A percentile compares a stretch with the other conserved stretches of the same genome.
phyloP scores from a whole-genome alignment of 2,329 filamentous ascomycete species.

The Botryosphaeria agaves region DNA sequence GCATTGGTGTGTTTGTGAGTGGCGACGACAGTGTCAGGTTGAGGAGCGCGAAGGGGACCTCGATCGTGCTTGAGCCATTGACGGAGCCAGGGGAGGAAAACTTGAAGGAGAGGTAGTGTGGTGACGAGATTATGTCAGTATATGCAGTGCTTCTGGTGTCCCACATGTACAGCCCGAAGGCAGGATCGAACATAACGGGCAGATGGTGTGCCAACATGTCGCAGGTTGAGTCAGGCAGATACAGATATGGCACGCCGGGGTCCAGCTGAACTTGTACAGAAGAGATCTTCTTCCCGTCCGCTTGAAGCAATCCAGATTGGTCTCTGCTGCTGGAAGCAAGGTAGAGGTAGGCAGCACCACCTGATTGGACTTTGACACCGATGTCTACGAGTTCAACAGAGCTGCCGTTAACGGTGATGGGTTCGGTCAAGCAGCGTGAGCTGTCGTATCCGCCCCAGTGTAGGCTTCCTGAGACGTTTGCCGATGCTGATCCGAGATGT shows the following conservation, averaged over 20 bases:
- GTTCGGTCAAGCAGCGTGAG: constrained; percentile 4
- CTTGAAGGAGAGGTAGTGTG: constrained; percentile 22
- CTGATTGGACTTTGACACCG: constrained; percentile 22
- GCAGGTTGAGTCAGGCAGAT: constrained; percentile 12
- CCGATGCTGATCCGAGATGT: constrained; percentile 5
- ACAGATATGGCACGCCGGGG: constrained; percentile 11
- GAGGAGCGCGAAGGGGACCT: constrained; percentile 21
- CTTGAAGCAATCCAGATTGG: not conserved
- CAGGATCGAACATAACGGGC: constrained; percentile 10
- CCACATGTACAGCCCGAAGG: constrained; percentile 12
- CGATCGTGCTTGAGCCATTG: constrained; percentile 19
- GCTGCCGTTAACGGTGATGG: constrained; percentile 4
- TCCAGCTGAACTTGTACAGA: constrained; percentile 3
- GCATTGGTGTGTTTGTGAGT: constrained; percentile 14
- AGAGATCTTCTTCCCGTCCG: constrained; percentile 4
- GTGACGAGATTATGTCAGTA: constrained; percentile 21
- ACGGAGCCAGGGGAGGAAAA: constrained; percentile 15
- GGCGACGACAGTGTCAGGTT: constrained; percentile 22
- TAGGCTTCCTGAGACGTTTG: constrained; percentile 4
- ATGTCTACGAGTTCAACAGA: constrained; percentile 20
- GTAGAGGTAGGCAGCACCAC: constrained; percentile 23
- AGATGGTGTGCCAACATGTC: constrained; percentile 10
- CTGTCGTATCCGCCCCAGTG: constrained; percentile 8
- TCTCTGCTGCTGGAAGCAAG: constrained; percentile 6
- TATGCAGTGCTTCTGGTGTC: constrained; percentile 14